phyloP scores from a whole-genome alignment of 1,284 basidiomycete genomes.

The Boletus mariae region DNA sequence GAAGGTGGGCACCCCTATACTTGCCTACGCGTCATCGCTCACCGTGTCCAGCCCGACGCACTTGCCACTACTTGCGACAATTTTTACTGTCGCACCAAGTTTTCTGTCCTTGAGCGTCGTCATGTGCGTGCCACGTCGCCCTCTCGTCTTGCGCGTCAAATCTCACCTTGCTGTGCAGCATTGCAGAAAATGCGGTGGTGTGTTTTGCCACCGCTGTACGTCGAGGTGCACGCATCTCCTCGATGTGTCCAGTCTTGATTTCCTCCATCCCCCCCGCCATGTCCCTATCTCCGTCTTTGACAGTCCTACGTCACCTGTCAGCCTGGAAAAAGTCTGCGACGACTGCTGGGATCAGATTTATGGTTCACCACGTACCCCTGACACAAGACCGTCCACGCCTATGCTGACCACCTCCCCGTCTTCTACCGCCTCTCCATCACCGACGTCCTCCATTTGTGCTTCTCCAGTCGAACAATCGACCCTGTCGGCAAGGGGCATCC shows the following conservation, averaged over 20 bases:
- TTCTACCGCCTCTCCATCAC: conserved; percentile 30
- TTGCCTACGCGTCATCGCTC: conserved; percentile 1
- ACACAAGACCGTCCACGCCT: conserved; percentile 35
- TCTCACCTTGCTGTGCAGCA: conserved; percentile 43
- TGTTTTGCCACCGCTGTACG: conserved; percentile 65
- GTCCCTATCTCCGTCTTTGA: conserved; percentile 54
- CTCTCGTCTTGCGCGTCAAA: conserved; percentile 10
- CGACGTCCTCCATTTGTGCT: conserved; percentile 34
- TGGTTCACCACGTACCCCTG: conserved; percentile 47
- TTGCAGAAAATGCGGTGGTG: conserved; percentile 75
- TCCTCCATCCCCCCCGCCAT: conserved; percentile 64
- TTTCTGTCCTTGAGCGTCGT: conserved; percentile 66
- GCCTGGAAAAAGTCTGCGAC: conserved; percentile 58
- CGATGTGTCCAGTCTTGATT: conserved; percentile 63
- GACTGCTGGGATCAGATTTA: conserved; percentile 71
- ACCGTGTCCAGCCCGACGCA: conserved; percentile 51
- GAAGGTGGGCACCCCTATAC: conserved; percentile 51
- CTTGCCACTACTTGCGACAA: conserved; percentile 63
- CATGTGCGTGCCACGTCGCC: conserved; percentile 47
- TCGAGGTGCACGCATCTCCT: conserved; percentile 55
- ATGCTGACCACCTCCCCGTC: conserved; percentile 30
- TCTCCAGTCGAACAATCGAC: conserved; percentile 34
- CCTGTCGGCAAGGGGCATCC: conserved; percentile 20
- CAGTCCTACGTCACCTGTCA: conserved; percentile 52
- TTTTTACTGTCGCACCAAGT: conserved; percentile 59